Evolutionary conservation across 805 yeast species (phyloP).

Genomic region (Wickerhamiella dianesei): DNA sequence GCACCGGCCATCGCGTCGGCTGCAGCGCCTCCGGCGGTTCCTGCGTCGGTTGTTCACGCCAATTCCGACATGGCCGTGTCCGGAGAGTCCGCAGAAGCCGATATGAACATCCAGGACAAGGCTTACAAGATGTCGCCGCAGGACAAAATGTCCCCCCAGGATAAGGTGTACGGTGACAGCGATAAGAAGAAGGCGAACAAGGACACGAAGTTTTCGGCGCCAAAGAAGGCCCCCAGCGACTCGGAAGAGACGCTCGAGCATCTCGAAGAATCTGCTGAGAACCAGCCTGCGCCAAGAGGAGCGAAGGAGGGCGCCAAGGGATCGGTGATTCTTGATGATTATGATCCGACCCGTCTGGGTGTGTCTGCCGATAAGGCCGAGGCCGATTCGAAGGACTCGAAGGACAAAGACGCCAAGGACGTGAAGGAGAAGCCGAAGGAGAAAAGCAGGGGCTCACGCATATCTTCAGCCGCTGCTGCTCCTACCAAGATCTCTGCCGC

Average conservation of each 20-base stretch:
- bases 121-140: slow-evolving; percentile 27
- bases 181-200: slow-evolving; percentile 16
- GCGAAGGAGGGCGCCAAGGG: slow-evolving; percentile 16
- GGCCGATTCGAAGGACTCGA: background rate
- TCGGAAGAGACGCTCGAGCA: slow-evolving; percentile 4
- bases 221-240: slow-evolving; percentile 9
- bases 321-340: slow-evolving; percentile 26
- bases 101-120: slow-evolving; percentile 18
- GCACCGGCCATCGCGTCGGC: background rate
- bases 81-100: background rate
- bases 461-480: background rate
- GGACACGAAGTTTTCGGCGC: slow-evolving; percentile 10
- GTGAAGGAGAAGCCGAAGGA: background rate
- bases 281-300: slow-evolving; percentile 2
- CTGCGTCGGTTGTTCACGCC: background rate
- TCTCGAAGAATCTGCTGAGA: background rate
- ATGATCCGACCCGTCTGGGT: slow-evolving; percentile 27
- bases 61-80: background rate
- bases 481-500: background rate
- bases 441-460: background rate
- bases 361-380: slow-evolving; percentile 8
- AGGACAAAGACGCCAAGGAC: background rate
- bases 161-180: slow-evolving; percentile 14
- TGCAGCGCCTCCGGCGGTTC: background rate
- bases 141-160: slow-evolving; percentile 21